phyloP scores from a whole-genome alignment of 305 asterid species.

The Fraxinus platypoda region DNA sequence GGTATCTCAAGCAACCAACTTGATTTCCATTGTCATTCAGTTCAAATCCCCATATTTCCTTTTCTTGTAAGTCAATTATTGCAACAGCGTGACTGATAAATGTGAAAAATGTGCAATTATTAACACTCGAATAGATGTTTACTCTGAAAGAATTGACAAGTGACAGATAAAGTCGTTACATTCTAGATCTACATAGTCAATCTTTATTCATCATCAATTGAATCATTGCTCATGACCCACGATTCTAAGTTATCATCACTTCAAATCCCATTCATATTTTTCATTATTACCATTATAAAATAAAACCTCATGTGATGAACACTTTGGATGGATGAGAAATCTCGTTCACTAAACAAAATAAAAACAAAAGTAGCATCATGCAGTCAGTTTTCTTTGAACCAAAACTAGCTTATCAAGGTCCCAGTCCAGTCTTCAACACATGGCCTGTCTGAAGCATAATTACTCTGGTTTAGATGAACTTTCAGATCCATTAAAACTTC shows the following conservation, averaged over 20 bases:
- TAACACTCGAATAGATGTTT: background rate
- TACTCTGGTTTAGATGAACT: background rate
- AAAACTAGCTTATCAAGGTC: background rate
- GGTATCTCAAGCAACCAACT: background rate
- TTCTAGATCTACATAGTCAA: background rate
- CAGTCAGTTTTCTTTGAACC: background rate
- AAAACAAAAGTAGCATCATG: background rate
- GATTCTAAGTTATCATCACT: background rate
- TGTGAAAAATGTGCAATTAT: background rate
- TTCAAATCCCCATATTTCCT: background rate
- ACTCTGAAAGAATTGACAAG: background rate
- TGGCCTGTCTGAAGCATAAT: background rate
- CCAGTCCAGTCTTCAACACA: background rate
- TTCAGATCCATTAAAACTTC: background rate
- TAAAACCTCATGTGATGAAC: background rate
- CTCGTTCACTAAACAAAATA: background rate
- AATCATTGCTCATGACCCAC: background rate
- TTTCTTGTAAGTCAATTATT: background rate
- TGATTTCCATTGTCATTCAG: background rate
- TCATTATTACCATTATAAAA: background rate
- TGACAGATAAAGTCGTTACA: background rate
- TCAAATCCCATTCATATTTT: background rate
- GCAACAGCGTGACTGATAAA: background rate
- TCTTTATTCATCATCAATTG: background rate
- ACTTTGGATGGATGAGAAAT: background rate